Percentiles rank a stretch among this genome's conserved stretches.
phyloP scores from a whole-genome alignment of 768 basidiomycete genomes.

The Asterophora parasitica region DNA sequence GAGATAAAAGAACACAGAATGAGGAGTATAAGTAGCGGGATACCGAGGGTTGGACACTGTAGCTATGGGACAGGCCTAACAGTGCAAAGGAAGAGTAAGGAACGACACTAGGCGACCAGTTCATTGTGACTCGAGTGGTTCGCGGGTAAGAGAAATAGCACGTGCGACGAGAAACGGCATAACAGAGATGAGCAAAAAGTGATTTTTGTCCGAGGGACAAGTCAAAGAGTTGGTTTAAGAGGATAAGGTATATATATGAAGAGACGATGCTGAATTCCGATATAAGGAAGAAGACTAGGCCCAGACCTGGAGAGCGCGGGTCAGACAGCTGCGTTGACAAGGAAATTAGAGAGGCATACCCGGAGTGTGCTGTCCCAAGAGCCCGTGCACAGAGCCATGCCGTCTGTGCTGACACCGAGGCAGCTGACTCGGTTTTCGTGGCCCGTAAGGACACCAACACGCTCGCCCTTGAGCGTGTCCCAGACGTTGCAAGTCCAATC shows the following conservation, averaged over 20 bases:
- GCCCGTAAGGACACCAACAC: constrained; percentile 94
- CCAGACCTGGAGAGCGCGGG: constrained; percentile 59
- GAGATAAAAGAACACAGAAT: constrained; percentile 28
- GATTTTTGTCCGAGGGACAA: constrained; percentile 15
- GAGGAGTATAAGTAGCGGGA: constrained; percentile 28
- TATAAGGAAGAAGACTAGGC: constrained; percentile 49
- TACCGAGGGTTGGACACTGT: constrained; percentile 21
- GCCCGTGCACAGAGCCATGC: constrained; percentile 98
- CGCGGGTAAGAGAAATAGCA: constrained; percentile 53
- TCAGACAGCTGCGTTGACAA: constrained; percentile 4
- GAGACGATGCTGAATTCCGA: constrained; percentile 15
- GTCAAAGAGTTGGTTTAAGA: constrained; percentile 11
- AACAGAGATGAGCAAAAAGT: constrained; percentile 17
- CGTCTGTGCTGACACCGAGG: constrained; percentile 91
- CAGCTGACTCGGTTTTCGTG: constrained; percentile 98
- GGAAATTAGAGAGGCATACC: constrained; percentile 43
- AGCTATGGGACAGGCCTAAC: constrained; percentile 24
- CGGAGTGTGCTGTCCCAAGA: constrained; percentile 97
- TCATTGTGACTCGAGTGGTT: constrained; percentile 31
- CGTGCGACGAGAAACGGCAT: constrained; percentile 25
- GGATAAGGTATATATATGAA: constrained; percentile 19
- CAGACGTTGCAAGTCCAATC: constrained; percentile 99
- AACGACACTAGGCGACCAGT: constrained; percentile 57
- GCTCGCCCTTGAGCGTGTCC: constrained; percentile 98
- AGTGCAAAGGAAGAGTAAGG: constrained; percentile 47